Percentiles rank a stretch among this genome's conserved stretches.
These are phyloP conservation scores for Chaetomium sp. DNA, from an alignment of 2,329 filamentous ascomycete genomes.

Conservation along the genomic window DNA sequence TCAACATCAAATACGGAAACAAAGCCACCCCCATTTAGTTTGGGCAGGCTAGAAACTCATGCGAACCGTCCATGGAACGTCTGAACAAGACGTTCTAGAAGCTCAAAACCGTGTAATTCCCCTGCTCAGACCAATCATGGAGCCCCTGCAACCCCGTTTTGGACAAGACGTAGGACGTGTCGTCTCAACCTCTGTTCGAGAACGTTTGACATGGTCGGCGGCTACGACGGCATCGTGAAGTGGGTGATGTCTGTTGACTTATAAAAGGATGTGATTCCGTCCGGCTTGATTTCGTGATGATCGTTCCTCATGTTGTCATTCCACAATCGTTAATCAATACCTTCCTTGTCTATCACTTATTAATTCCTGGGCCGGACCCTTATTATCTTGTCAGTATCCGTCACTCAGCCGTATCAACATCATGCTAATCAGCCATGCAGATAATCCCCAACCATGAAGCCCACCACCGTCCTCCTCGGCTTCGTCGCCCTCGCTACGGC, in stretches of 20 bases:
- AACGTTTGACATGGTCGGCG: neutral
- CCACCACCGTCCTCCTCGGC: conserved; percentile 24
- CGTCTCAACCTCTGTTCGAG: neutral
- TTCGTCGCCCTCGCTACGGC: conserved; percentile 24
- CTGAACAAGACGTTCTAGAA: neutral
- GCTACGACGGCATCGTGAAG: neutral
- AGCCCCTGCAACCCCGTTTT: too few relatives aligned
- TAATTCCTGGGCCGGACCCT: too few relatives aligned
- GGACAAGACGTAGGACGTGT: too few relatives aligned
- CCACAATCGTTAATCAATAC: too few relatives aligned
- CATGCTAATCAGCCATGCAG: conserved; percentile 8
- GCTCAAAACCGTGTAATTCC: too few relatives aligned
- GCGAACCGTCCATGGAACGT: neutral
- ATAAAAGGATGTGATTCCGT: neutral
- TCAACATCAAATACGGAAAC: conserved; percentile 2
- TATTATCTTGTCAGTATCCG: neutral
- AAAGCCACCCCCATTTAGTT: neutral
- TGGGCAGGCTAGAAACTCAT: neutral
- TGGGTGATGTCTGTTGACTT: neutral
- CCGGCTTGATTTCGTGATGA: neutral
- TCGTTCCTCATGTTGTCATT: too few relatives aligned
- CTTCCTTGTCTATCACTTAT: too few relatives aligned
- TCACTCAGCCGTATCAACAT: neutral
- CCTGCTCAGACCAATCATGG: too few relatives aligned
- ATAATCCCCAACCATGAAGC: conserved; percentile 25